These are phyloP conservation scores for Sanguinoderma infundibulare DNA, from an alignment of 1,284 basidiomycete species.

Conservation along the genomic window DNA sequence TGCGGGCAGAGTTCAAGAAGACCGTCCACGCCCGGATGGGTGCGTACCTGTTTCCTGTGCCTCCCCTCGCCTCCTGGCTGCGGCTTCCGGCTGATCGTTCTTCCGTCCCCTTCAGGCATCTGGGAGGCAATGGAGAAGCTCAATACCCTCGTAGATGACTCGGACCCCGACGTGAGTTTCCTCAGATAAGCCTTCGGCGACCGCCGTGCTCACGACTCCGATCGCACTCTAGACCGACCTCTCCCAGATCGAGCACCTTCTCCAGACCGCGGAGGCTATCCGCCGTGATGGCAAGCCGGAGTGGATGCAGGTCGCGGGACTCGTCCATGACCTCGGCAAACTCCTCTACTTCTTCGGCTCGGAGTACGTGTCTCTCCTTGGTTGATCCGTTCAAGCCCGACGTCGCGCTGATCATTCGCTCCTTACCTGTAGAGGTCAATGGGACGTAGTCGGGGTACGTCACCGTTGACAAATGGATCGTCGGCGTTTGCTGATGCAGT, in stretches of 20 bases:
- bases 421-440: constrained; percentile 64
- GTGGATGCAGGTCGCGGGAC: constrained; percentile 89
- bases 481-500: constrained; percentile 3
- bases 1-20: constrained; percentile 74
- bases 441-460: constrained; percentile 89
- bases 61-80: neutral
- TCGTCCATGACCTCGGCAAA: constrained; percentile 90
- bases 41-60: constrained; percentile 15
- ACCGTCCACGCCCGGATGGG: constrained; percentile 70
- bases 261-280: constrained; percentile 93
- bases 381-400: constrained; percentile 2
- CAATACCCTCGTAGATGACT: constrained; percentile 88
- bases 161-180: constrained; percentile 74
- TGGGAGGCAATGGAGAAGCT: constrained; percentile 94
- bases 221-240: constrained; percentile 59
- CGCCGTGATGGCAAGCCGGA: constrained; percentile 87
- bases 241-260: constrained; percentile 88
- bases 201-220: constrained; percentile 3
- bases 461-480: neutral
- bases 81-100: neutral
- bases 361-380: constrained; percentile 41
- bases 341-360: constrained; percentile 83
- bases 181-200: neutral
- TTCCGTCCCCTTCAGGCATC: constrained; percentile 43
- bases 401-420: constrained; percentile 2